Percentiles rank a stretch among this genome's conserved stretches.
Conservation (phyloP, 345 rosid genomes). For the Fremontodendron californicum region DNA sequence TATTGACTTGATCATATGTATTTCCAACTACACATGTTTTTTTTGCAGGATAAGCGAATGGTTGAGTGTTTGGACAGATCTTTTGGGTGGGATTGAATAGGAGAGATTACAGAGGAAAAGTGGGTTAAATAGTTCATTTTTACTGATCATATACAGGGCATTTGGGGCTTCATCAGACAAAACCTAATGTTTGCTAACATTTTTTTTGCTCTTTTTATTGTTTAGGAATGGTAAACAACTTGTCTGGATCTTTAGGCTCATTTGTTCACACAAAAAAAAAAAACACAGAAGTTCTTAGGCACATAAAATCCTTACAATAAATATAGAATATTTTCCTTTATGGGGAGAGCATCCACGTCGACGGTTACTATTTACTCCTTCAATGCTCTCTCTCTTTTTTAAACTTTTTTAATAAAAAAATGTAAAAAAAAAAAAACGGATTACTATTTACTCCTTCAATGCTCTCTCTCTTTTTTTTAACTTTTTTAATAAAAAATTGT, state of each 20-base stretch:
- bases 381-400: too few relatives aligned
- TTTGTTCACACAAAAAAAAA: too few relatives aligned
- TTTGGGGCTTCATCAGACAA: neutral
- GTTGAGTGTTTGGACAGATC: neutral
- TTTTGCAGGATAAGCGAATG: neutral
- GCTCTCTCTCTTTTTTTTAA: too few relatives aligned
- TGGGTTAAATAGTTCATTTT: neutral
- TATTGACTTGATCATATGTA: neutral
- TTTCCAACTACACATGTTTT: neutral
- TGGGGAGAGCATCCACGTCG: too few relatives aligned
- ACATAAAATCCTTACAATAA: too few relatives aligned
- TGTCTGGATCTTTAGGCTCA: neutral
- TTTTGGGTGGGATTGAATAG: neutral
- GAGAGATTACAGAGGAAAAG: neutral
- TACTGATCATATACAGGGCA: neutral
- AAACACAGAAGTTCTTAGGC: neutral
- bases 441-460: too few relatives aligned
- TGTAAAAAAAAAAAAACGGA: too few relatives aligned
- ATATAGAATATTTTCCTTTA: too few relatives aligned
- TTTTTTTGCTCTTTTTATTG: neutral
- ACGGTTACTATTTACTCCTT: too few relatives aligned
- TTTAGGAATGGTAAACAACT: neutral
- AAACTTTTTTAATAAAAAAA: too few relatives aligned
- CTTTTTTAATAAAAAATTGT: too few relatives aligned
- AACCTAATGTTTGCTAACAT: neutral